A percentile compares a stretch with the other conserved stretches of the same genome.
Evolutionary conservation across 345 rosid genomes (phyloP).

Genomic region (Arabidopsis thaliana): TAIR10.1 NC_003070.9:28573501-28574000

Average conservation of each 20-base stretch:
- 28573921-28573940: neutral
- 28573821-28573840: constrained; percentile 74
- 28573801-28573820: constrained; percentile 88
- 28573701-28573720: constrained; percentile 82
- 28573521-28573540: constrained; percentile 51
- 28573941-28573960: no score
- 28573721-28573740: constrained; percentile 90
- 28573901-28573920: constrained; percentile 98
- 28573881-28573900: constrained; percentile 97
- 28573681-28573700: constrained; percentile 66
- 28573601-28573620: constrained; percentile 80
- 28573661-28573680: constrained; percentile 78
- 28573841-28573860: constrained; percentile 80
- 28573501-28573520: constrained; percentile 1
- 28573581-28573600: constrained; percentile 67
- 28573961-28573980: neutral
- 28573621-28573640: constrained; percentile 87
- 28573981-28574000: constrained; percentile 26
- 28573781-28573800: constrained; percentile 83
- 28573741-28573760: constrained; percentile 98
- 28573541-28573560: constrained; percentile 81
- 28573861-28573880: constrained; percentile 93
- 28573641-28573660: constrained; percentile 88
- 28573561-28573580: constrained; percentile 79
- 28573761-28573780: constrained; percentile 95